Percentiles rank a stretch among this genome's conserved stretches.
phyloP scores from a whole-genome alignment of 2,329 filamentous ascomycete species.

The Aspergillus ruber region DNA sequence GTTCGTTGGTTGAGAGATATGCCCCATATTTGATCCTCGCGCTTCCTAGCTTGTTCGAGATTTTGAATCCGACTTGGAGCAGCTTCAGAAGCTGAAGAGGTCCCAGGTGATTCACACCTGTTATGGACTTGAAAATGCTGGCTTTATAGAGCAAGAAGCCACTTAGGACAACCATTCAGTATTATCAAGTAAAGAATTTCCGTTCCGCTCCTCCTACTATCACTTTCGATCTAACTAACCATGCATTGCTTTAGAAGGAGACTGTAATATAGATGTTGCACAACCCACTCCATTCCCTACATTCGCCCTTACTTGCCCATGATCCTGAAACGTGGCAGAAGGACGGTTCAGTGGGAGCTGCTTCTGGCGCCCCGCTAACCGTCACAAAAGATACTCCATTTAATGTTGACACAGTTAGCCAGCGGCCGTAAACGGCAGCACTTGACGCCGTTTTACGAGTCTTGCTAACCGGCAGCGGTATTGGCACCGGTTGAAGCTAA shows the following conservation, averaged over 20 bases:
- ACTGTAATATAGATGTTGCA: background rate
- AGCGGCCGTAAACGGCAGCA: conserved; percentile 10
- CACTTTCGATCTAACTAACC: background rate
- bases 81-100: conserved; percentile 1
- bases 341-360: no score
- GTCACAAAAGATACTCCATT: background rate
- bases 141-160: background rate
- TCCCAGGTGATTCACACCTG: background rate
- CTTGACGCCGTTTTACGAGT: conserved; percentile 13
- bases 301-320: background rate
- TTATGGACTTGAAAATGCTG: background rate
- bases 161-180: background rate
- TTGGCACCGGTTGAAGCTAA: conserved; percentile 10
- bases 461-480: conserved; percentile 10
- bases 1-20: no score
- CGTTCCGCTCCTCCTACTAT: background rate
- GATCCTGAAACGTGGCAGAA: background rate
- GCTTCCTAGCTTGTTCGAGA: background rate
- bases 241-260: background rate
- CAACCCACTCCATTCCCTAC: background rate
- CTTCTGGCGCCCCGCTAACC: no score
- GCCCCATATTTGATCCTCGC: no score
- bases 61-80: background rate
- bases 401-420: conserved; percentile 17
- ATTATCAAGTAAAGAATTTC: background rate